Evolutionary conservation across 768 basidiomycete species (phyloP).

Genomic region (Hypsizygus marmoreus): DNA sequence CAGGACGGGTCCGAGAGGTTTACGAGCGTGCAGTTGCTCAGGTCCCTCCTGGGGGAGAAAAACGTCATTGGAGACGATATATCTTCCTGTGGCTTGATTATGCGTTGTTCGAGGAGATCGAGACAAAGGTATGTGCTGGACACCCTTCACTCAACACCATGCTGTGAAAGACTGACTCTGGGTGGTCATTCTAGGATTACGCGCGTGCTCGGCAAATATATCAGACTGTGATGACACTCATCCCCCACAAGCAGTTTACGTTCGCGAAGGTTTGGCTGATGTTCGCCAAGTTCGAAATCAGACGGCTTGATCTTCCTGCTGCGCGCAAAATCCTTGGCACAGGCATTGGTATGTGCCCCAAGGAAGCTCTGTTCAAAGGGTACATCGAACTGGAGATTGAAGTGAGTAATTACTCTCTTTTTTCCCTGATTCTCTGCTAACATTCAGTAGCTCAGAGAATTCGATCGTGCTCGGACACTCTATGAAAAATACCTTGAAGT

Average conservation of each 20-base stretch:
- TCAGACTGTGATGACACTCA: constrained; percentile 82
- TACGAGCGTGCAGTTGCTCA: constrained; percentile 96
- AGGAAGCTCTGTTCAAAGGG: constrained; percentile 92
- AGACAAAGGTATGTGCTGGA: constrained; percentile 68
- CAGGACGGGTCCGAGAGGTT: constrained; percentile 80
- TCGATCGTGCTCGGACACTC: constrained; percentile 86
- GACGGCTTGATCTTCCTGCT: constrained; percentile 76
- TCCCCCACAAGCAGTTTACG: constrained; percentile 96
- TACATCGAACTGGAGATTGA: constrained; percentile 95
- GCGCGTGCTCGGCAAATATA: constrained; percentile 88
- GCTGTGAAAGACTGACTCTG: too few relatives aligned
- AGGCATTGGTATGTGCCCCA: constrained; percentile 94
- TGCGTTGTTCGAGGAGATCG: constrained; percentile 95
- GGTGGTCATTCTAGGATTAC: too few relatives aligned
- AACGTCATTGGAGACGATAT: constrained; percentile 88
- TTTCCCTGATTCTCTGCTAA: background rate
- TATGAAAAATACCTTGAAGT: constrained; percentile 97
- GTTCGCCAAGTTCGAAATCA: constrained; percentile 91
- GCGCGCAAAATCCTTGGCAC: constrained; percentile 90
- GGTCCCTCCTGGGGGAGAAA: constrained; percentile 92
- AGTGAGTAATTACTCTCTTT: constrained; percentile 40
- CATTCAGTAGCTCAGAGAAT: constrained; percentile 75
- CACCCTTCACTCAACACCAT: too few relatives aligned
- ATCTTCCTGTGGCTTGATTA: constrained; percentile 95
- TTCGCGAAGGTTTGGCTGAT: constrained; percentile 98